phyloP scores from a whole-genome alignment of 352 stramenopile species.

The Phytophthora sansomeana region DNA sequence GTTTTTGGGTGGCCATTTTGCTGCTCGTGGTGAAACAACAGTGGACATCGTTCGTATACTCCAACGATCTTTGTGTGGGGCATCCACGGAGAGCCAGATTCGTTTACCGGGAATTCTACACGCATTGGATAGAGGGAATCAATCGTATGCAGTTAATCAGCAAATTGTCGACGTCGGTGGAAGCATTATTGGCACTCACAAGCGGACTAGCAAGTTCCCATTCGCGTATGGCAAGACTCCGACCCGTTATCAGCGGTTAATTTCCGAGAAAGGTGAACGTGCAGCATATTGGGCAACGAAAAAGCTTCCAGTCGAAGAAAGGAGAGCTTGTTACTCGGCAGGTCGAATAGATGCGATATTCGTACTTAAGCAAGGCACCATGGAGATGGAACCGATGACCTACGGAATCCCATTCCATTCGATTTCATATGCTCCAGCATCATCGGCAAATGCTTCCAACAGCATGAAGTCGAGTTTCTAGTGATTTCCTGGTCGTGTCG shows the following conservation, averaged over 20 bases:
- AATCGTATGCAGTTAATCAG: conserved; percentile 9
- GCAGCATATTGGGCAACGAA: background rate
- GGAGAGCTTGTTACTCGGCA: no score
- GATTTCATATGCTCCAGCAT: no score
- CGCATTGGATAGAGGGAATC: conserved; percentile 21
- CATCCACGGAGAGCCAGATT: conserved; percentile 11
- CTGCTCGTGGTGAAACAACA: background rate
- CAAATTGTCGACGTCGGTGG: conserved; percentile 8
- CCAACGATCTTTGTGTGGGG: conserved; percentile 5
- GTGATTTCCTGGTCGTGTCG: no score
- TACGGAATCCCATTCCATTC: no score
- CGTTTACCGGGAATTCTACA: conserved; percentile 6
- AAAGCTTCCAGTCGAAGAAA: no score
- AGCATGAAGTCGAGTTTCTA: no score
- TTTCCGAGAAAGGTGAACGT: background rate
- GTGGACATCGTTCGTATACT: conserved; percentile 3
- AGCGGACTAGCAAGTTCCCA: conserved; percentile 3
- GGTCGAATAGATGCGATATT: no score
- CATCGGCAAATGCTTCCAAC: no score
- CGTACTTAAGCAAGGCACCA: no score
- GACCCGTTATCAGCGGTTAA: background rate
- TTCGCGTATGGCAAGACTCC: conserved; percentile 9
- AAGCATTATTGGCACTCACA: conserved; percentile 15
- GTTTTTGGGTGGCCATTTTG: conserved; percentile 3
- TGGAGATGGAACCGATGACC: no score